Conservation (phyloP, 805 yeast species). For the Saccharomyces kudriavzevii region DNA sequence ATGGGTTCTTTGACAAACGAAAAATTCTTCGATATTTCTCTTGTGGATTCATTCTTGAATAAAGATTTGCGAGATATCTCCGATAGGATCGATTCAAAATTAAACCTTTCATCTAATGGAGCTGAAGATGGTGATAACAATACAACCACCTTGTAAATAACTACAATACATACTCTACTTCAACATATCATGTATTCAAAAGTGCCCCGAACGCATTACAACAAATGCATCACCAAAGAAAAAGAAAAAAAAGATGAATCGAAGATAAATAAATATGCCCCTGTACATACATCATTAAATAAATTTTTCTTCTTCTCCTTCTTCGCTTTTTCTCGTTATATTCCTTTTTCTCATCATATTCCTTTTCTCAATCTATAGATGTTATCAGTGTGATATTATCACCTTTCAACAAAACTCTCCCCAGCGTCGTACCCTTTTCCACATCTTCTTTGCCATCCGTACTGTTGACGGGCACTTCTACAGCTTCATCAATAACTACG, state of each 20-base stretch:
- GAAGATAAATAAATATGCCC: not conserved
- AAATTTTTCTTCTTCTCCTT: not conserved
- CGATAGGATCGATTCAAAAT: not conserved
- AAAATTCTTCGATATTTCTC: not conserved
- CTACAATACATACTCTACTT: not conserved
- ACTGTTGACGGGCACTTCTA: conserved; percentile 52
- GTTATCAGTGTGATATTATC: conserved; percentile 81
- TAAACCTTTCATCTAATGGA: not conserved
- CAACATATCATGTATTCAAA: not conserved
- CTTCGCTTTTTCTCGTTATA: too few relatives aligned
- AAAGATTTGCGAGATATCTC: not conserved
- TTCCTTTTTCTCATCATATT: too few relatives aligned
- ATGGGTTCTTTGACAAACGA: not conserved
- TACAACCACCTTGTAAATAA: not conserved
- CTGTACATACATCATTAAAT: not conserved
- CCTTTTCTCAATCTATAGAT: conserved; percentile 12
- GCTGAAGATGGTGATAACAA: not conserved
- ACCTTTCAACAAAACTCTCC: conserved; percentile 79
- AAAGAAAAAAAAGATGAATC: not conserved
- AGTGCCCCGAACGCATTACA: not conserved
- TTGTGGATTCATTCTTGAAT: not conserved
- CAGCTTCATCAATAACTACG: conserved; percentile 51
- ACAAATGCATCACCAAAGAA: not conserved
- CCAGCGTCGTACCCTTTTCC: conserved; percentile 40
- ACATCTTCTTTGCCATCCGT: conserved; percentile 26